Conservation (phyloP, 345 rosid species). For the Linum tenue region DNA sequence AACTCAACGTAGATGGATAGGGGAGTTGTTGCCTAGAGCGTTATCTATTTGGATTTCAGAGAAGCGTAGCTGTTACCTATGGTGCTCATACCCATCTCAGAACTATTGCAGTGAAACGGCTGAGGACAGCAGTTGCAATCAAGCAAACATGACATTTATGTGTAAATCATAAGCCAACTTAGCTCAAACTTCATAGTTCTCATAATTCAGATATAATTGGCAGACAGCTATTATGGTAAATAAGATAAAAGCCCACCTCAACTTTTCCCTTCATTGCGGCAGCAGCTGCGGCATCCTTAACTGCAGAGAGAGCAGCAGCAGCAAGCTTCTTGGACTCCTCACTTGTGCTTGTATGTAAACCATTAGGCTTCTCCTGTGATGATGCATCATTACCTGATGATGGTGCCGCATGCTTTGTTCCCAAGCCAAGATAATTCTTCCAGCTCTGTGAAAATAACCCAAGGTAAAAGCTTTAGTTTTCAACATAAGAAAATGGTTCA, state of each 20-base stretch:
- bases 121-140: too few species aligned
- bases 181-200: too few species aligned
- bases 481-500: neutral
- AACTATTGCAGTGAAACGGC: too few species aligned
- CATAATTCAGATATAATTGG: neutral
- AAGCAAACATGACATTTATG: too few species aligned
- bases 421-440: conserved; percentile 44
- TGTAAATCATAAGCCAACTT: too few species aligned
- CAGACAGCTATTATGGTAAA: neutral
- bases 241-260: conserved; percentile 40
- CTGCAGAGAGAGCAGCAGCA: conserved; percentile 87
- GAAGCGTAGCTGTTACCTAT: too few species aligned
- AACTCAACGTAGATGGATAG: too few species aligned
- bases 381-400: conserved; percentile 8
- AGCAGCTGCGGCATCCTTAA: conserved; percentile 60
- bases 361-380: conserved; percentile 11
- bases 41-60: too few species aligned
- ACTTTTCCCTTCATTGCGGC: conserved; percentile 58
- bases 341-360: conserved; percentile 22
- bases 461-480: conserved; percentile 1
- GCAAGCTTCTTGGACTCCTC: conserved; percentile 68
- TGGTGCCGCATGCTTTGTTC: conserved; percentile 15
- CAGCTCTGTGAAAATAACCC: conserved; percentile 28
- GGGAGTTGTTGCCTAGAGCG: too few species aligned
- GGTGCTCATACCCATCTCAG: too few species aligned